Conservation (phyloP, 805 yeast species). For the Candida sanyiensis region DNA sequence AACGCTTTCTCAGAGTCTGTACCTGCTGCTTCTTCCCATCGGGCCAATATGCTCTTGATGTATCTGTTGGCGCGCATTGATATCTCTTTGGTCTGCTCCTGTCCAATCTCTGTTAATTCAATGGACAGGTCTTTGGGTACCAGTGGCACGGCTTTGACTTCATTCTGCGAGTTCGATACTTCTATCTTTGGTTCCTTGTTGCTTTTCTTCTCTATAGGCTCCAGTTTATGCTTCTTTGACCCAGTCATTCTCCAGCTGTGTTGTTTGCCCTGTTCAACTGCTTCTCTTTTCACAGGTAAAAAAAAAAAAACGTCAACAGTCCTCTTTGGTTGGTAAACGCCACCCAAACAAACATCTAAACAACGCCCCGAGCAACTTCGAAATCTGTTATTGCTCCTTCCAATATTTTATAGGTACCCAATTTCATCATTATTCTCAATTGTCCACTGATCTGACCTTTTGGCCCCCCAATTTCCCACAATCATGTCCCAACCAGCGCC, state of each 20-base stretch:
- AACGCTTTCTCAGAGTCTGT: constrained; percentile 12
- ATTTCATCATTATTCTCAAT: too few species aligned
- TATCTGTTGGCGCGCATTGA: constrained; percentile 22
- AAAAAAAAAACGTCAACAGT: background rate
- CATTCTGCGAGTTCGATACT: background rate
- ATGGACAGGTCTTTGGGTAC: constrained; percentile 15
- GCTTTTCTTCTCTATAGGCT: constrained; percentile 1
- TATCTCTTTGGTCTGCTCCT: constrained; percentile 1
- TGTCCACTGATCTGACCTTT: too few species aligned
- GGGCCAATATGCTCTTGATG: constrained; percentile 29
- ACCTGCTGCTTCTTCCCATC: constrained; percentile 32
- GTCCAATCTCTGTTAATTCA: constrained; percentile 16
- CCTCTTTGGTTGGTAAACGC: too few species aligned
- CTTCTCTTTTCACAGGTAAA: too few species aligned
- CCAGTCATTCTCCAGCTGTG: background rate
- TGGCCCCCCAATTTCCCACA: too few species aligned
- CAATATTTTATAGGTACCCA: too few species aligned
- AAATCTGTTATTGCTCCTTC: too few species aligned
- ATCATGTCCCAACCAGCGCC: background rate
- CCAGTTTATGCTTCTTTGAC: constrained; percentile 5
- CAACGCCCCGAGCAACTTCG: too few species aligned
- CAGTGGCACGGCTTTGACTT: background rate
- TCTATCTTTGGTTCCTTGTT: constrained; percentile 4
- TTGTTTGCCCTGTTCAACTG: too few species aligned
- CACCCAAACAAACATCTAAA: too few species aligned